Percentiles rank a stretch among this genome's conserved stretches.
Evolutionary conservation across 257 asterid species (phyloP).

Genomic region (Plectranthus barbatus): DNA sequence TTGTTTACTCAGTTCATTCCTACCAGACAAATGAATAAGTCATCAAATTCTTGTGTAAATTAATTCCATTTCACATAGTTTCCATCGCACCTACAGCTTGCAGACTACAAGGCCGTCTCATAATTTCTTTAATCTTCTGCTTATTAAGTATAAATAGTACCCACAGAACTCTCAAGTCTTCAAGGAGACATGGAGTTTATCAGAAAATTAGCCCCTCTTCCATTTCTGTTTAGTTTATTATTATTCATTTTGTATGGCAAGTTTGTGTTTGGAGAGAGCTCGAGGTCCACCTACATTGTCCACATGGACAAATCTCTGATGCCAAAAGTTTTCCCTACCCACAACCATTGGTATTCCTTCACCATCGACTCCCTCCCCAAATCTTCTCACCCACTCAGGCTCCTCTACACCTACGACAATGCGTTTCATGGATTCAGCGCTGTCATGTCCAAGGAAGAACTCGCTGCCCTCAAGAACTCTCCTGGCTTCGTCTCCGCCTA

Average conservation of each 20-base stretch:
- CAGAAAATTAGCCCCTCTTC: background rate
- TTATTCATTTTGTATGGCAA: background rate
- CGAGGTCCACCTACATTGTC: too few relatives aligned
- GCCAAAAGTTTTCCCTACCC: slow-evolving; percentile 27
- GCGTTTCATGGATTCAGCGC: slow-evolving; percentile 44
- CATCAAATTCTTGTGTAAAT: too few relatives aligned
- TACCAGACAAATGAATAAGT: too few relatives aligned
- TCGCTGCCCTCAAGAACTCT: slow-evolving; percentile 13
- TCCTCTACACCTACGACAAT: slow-evolving; percentile 34
- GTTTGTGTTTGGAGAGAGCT: slow-evolving; percentile 13
- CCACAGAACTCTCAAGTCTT: background rate
- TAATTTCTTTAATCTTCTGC: background rate
- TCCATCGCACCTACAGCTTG: too few relatives aligned
- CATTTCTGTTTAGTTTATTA: slow-evolving; percentile 1
- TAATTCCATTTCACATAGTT: too few relatives aligned
- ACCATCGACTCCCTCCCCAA: slow-evolving; percentile 22
- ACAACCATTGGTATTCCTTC: slow-evolving; percentile 23
- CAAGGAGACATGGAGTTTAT: slow-evolving; percentile 17
- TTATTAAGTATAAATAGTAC: slow-evolving; percentile 9
- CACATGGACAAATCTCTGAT: slow-evolving; percentile 32
- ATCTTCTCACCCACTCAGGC: background rate
- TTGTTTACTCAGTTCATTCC: too few relatives aligned
- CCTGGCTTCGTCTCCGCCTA: slow-evolving; percentile 37
- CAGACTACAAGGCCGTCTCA: slow-evolving; percentile 13
- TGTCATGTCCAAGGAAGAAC: slow-evolving; percentile 23